phyloP scores from a whole-genome alignment of 139 green algal genomes.

The Yamagishiella unicocca region DNA sequence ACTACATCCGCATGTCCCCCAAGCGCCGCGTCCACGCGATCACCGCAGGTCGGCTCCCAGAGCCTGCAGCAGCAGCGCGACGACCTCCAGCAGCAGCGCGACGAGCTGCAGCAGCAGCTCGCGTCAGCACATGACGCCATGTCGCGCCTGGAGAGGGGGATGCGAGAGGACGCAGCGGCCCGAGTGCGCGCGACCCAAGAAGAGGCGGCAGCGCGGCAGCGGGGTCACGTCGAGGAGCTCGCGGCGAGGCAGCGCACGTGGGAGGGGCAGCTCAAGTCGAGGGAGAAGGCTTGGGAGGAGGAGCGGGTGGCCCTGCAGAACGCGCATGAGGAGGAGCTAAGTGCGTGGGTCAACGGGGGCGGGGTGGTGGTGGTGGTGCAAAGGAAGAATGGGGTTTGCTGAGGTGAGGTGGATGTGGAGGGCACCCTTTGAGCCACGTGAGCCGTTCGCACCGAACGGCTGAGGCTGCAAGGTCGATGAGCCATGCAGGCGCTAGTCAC shows the following conservation, averaged over 20 bases:
- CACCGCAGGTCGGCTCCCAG: slow-evolving; percentile 8
- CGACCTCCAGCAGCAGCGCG: slow-evolving; percentile 37
- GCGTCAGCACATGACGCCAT: background rate
- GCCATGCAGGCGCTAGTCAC: too few species aligned
- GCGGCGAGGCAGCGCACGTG: background rate
- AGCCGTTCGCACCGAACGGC: too few species aligned
- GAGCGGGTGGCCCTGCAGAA: background rate
- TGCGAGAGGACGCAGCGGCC: slow-evolving; percentile 5
- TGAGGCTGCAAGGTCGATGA: too few species aligned
- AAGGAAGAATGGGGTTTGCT: too few species aligned
- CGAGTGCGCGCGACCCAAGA: slow-evolving; percentile 3
- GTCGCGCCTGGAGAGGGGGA: slow-evolving; percentile 27
- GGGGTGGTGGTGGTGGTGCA: background rate
- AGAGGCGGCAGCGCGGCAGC: background rate
- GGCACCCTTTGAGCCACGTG: too few species aligned
- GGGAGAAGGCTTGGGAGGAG: slow-evolving; percentile 34
- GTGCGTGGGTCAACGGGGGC: background rate
- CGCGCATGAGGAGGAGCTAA: slow-evolving; percentile 28
- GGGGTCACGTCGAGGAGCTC: background rate
- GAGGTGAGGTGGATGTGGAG: too few species aligned
- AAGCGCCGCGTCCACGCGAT: too few species aligned
- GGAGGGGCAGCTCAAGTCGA: background rate
- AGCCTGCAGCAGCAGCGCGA: slow-evolving; percentile 33
- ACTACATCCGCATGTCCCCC: too few species aligned
- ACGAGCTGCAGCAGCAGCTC: slow-evolving; percentile 35